Base-by-base conservation (phyloP, 805 yeast genomes). In the Myxozyma vanderwaltii region DNA sequence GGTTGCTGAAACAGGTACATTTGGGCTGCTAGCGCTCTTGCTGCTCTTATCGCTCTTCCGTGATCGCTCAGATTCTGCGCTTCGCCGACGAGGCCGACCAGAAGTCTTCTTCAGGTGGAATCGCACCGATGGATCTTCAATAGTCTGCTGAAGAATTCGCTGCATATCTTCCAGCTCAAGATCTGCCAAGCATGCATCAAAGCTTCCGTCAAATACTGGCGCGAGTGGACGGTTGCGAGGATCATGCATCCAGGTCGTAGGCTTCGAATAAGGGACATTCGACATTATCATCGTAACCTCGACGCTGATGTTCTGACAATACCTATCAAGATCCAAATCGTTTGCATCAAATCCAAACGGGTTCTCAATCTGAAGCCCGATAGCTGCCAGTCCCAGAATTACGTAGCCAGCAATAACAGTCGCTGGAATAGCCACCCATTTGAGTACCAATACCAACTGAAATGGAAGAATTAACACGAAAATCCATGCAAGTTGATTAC, bases 261-360 rank as follows among this genome's bases (percentile, higher is more conserved):
- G 49, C n/a, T 49, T 31, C 29, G 54, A 39, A 40, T 46, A 59
- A 31, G 66, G 66, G 40, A 48, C 48, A 21, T 40, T 35, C 5
- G 66, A 54, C 65, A 61, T 61, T 43, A 56, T 24, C 61, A 63
- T 55, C 19, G 66, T 43, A 12, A 56, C 59, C 48, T 63, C 66
- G 31, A 63, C 65, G n/a, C 55, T 40, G 33, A 63, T 54, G 15
- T 29, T 46, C 49, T 63, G 61, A 51, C 66, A 63, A 48, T 63
- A 63, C 38, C 61, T 51, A 33, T 63, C 61, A 13, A 63, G 59
- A 31, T 63, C 66, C 7, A 63, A 51, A 44, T 63, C 66, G 26
- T 63, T 61, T n/a, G 63, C 61, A 36, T 63, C 66, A 48, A 38
- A 61, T 12, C 66, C 66, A 40, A 63, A 63, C 39, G 66, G 66